Evolutionary conservation across 2,329 filamentous ascomycete species (phyloP), one percentile per base, ranked within the genome.

Genomic region (Ceratocystis papillata): DNA sequence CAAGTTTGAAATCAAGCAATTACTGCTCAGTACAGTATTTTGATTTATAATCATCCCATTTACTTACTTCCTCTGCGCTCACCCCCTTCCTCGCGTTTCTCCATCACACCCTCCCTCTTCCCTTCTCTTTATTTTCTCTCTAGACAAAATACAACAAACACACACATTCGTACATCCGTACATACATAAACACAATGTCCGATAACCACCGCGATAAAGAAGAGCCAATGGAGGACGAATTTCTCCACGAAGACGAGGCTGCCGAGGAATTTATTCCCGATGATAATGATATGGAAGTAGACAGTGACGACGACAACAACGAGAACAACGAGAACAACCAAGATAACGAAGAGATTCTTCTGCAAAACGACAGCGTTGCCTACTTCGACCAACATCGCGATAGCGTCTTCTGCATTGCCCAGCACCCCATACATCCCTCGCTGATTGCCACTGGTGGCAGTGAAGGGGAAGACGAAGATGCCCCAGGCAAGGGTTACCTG

Each of bases 301-400:
- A 93, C 72, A 88, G 85, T 3, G 83, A 83, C 68, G 84, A 86
- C 65, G 87, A 89, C 37, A 81, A 80, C 57, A 83, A 82, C 59
- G 28, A 28, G 1, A 80, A 80, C 57, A 81, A 76, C n/a, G 81
- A 83, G 64, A 46, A 15, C 37, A 46, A 62, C 15, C 77, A 71
- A 8, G 71, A 72, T 30, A 72, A 20, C 33, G 77, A 79, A 33
- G 90, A 94, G 74, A 85, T 96, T 53, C 78, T 84, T 53, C 81
- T 97, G 5, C 85, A 94, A 69, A 99, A 97, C 80, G 93, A 99
- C 80, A 95, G 90, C 70, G 81, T 87, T 70, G 93, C 90, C 68
- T 93, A 96, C 79, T 96, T 97, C 73, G 94, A 97, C 79, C 76
- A 78, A 45, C 90, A 96, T 79, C 88, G 86, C 71, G 91, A 96